Base-by-base conservation (phyloP, 805 yeast species). In the Schwanniomyces yamadae region DNA sequence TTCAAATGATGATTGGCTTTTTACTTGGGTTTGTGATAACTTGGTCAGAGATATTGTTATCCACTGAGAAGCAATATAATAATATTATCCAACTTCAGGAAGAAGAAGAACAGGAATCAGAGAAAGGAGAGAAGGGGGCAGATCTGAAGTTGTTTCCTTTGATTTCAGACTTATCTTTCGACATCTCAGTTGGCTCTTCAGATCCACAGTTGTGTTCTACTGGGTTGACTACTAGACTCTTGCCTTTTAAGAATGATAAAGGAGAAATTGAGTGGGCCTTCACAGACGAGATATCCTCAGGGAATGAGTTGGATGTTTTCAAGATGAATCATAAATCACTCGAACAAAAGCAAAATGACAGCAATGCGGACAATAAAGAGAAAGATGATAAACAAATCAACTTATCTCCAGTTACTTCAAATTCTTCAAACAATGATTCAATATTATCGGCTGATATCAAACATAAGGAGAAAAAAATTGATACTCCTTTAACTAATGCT, bases 191-290 rank as follows among this genome's bases (percentile, higher is more conserved):
- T 15, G 28, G 24, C 12, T 18, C 40, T 4, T 19, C 24, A 2
- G 25, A 43, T 17, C 27, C 57, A 4, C 50, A 54, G 26, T 61
- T 66, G 25, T 78, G 84, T 50, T 73, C 82, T 18, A 76, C 81
- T 8, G 66, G 69, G 12, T 48, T 63, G 33, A 64, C 75, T 23
- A 63, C 80, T 2, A 63, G 74, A 34, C 60, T 76, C 29, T 55
- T 75, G n/a, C 78, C 82, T 4, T 63, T 69, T 42, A 73, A 71
- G 32, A 77, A 75, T 46, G 57, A 54, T 11, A 64, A 68, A 22
- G 85, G 84, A 3, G 78, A 75, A 42, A 66, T 78, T 11, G 80
- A 75, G 37, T 79, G 82, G 77, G 68, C 69, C 11, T 67, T 79
- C 37, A 69, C 73, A 16, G 78, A 75, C 27, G 72, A 67, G 42